Percentiles rank a stretch among this genome's conserved stretches.
These are phyloP conservation scores for Ormosia emarginata DNA, from an alignment of 306 rosid genomes.

Conservation along the genomic window DNA sequence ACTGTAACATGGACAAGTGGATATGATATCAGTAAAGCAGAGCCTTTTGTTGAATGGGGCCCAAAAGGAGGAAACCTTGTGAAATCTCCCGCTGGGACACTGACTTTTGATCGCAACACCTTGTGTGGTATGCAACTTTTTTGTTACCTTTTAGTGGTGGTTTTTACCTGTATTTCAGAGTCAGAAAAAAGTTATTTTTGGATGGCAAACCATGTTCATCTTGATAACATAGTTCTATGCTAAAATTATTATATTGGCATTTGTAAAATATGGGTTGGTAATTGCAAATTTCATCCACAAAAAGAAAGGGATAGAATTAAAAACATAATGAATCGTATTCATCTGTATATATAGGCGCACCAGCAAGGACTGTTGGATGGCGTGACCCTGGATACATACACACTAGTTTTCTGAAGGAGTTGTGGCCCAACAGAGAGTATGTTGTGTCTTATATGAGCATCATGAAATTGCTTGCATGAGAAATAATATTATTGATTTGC, in stretches of 20 bases:
- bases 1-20: conserved; percentile 98
- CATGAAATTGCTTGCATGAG: conserved; percentile 8
- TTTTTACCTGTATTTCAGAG: neutral
- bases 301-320: neutral
- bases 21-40: conserved; percentile 68
- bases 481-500: neutral
- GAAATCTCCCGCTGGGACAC: conserved; percentile 71
- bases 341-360: conserved; percentile 61
- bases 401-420: conserved; percentile 73
- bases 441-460: conserved; percentile 17
- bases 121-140: conserved; percentile 73
- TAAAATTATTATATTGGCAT: neutral
- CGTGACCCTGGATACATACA: conserved; percentile 91
- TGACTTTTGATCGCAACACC: conserved; percentile 71
- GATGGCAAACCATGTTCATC: conserved; percentile 10
- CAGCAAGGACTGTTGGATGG: conserved; percentile 94
- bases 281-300: neutral
- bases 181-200: neutral
- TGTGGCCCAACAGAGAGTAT: conserved; percentile 85
- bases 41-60: conserved; percentile 90
- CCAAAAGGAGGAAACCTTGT: conserved; percentile 46
- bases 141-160: neutral
- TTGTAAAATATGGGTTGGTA: conserved; percentile 1
- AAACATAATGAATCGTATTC: conserved; percentile 5
- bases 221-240: neutral